Conservation (phyloP, 805 yeast genomes). For the Cyberlindnera maclurae region DNA sequence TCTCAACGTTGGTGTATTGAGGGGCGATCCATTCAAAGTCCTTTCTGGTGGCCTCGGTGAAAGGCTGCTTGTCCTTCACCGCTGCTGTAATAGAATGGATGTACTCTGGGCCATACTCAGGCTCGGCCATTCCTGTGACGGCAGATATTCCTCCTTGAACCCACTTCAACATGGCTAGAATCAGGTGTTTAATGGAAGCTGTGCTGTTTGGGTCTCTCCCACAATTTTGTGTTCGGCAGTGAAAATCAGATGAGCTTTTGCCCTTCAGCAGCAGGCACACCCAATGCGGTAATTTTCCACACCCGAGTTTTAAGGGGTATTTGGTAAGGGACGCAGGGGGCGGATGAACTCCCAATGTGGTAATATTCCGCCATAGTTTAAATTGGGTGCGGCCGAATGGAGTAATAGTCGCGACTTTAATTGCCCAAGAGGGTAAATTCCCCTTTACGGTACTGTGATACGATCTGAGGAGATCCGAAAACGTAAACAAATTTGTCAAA, state of each 20-base stretch:
- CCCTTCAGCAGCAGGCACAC: too few species aligned
- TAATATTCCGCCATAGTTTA: too few species aligned
- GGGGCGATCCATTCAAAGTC: slow-evolving; percentile 79
- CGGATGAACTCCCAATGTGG: too few species aligned
- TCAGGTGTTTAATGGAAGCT: background rate
- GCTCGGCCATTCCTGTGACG: slow-evolving; percentile 95
- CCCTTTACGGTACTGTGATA: too few species aligned
- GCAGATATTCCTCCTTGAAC: slow-evolving; percentile 85
- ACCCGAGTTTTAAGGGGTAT: too few species aligned
- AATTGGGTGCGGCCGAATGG: too few species aligned
- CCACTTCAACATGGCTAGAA: slow-evolving; percentile 61
- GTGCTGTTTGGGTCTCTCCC: background rate
- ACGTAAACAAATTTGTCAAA: too few species aligned
- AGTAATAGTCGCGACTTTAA: too few species aligned
- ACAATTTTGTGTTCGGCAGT: background rate
- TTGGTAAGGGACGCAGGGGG: too few species aligned
- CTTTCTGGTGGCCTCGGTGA: slow-evolving; percentile 46
- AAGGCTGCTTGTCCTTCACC: slow-evolving; percentile 51
- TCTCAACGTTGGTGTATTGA: slow-evolving; percentile 83
- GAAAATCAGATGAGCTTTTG: background rate
- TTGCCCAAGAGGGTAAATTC: too few species aligned
- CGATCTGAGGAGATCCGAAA: too few species aligned
- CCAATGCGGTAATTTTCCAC: too few species aligned
- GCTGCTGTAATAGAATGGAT: slow-evolving; percentile 74
- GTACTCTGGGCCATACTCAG: slow-evolving; percentile 90